Base-by-base conservation (phyloP, 2,329 filamentous ascomycete genomes). In the Ophiocordyceps australis region DNA sequence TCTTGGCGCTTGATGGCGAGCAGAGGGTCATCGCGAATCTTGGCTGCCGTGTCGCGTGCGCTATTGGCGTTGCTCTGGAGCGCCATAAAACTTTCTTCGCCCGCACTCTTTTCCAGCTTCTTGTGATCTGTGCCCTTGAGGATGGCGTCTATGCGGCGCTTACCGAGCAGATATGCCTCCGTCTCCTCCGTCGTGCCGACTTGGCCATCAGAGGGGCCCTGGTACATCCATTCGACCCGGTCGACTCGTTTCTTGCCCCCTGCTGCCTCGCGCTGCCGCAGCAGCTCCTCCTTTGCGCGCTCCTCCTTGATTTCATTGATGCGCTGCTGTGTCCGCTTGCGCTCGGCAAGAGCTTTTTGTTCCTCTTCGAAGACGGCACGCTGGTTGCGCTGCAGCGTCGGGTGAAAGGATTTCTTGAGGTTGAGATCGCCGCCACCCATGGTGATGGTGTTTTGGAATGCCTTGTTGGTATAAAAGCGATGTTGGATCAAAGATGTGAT, bases 191-290 rank as follows among this genome's bases (percentile, higher is more conserved):
- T 69, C 20, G 70, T 80, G 17, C 76, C 77, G n/a, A 61, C 59
- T 42, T 79, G 74, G 19, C 81, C 80, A 41, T 68, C 62, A 25
- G 75, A 77, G 7, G 89, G 83, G 2, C 86, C 86, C 39, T 77
- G 72, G 52, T 98, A 98, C 82, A 98, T 94, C 81, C 89, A 98
- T 42, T 95, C 89, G 15, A 98, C 86, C 19, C 83, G 73, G 39
- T 86, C 75, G 17, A 77, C 56, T 27, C 76, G 66, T 43, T 82
- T 85, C 40, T 67, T 71, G 29, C 85, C 83, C 20, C 89, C 89
- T 1, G 83, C 77, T 3, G 77, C 74, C 52, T 94, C 89, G 29
- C 94, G 81, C 37, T 95, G 66, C 27, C 74, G 70, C 49, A 94
- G 80, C 2, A 95, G 69, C 48, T 95, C 85, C 49, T 94, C 82